These are phyloP conservation scores for Tolypocladium capitatum DNA, from an alignment of 2,329 filamentous ascomycete genomes.

Conservation along the genomic window DNA sequence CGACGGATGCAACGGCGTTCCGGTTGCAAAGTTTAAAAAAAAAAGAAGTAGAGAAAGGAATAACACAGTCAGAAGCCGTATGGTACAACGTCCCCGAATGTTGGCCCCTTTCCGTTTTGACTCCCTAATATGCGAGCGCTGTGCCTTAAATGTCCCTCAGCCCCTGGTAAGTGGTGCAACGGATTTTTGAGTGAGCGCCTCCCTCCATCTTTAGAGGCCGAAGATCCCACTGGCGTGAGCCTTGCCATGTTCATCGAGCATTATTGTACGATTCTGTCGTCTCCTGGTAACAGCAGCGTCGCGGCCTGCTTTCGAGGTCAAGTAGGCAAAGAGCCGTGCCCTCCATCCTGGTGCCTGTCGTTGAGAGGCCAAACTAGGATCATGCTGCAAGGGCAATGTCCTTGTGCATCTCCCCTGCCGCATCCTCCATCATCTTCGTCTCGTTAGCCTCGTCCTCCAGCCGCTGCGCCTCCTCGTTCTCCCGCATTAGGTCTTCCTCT, in stretches of 20 bases:
- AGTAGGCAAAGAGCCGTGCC: not conserved
- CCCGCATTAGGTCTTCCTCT: conserved; percentile 34
- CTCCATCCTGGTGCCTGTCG: not conserved
- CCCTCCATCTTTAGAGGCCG: not conserved
- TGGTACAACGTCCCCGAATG: not conserved
- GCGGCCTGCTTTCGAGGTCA: not conserved
- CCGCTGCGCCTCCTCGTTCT: conserved; percentile 42
- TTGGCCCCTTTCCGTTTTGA: not conserved
- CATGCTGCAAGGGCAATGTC: conserved; percentile 9
- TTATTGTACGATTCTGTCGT: not conserved
- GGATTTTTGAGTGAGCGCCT: not conserved
- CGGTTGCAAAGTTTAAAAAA: no score
- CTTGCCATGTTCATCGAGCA: not conserved
- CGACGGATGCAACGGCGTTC: not conserved
- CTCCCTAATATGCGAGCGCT: not conserved
- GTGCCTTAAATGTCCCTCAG: not conserved
- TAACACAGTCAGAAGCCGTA: conserved; percentile 1
- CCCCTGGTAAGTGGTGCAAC: not conserved
- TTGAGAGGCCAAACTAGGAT: not conserved
- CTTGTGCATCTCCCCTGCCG: conserved; percentile 10
- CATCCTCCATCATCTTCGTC: conserved; percentile 14
- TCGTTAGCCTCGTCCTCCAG: conserved; percentile 33
- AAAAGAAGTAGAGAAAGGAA: conserved; percentile 2
- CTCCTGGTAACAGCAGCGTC: not conserved
- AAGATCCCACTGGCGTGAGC: not conserved